These are phyloP conservation scores for Eragrostis nindensis DNA, from an alignment of 176 grass and related monocot genomes.

Conservation along the genomic window DNA sequence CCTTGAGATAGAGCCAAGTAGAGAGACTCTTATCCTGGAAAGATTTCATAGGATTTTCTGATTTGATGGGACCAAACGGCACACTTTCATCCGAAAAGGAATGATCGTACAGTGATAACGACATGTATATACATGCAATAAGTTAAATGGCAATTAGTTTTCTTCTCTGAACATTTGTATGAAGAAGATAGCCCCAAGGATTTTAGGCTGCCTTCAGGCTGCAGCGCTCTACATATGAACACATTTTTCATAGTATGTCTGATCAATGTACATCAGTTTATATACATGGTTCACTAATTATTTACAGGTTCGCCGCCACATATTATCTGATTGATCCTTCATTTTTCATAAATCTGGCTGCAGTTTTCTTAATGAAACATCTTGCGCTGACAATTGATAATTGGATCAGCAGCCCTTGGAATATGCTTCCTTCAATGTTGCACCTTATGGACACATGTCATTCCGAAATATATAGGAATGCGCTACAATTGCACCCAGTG, in stretches of 20 bases:
- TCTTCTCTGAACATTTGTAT: background rate
- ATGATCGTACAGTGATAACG: background rate
- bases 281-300: slow-evolving; percentile 19
- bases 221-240: background rate
- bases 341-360: background rate
- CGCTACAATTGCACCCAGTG: background rate
- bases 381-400: slow-evolving; percentile 20
- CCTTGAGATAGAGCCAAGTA: background rate
- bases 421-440: background rate
- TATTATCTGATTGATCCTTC: background rate
- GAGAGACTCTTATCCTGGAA: slow-evolving; percentile 20
- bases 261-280: background rate
- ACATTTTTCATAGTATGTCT: background rate
- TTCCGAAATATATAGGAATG: background rate
- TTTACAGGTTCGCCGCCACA: background rate
- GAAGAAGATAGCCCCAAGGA: background rate
- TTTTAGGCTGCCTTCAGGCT: background rate
- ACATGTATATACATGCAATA: background rate
- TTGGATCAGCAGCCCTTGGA: slow-evolving; percentile 13
- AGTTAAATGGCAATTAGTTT: background rate
- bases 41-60: background rate
- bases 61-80: slow-evolving; percentile 27
- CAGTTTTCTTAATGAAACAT: slow-evolving; percentile 21
- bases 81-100: slow-evolving; percentile 22
- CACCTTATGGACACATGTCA: background rate